Evolutionary conservation across 768 basidiomycete genomes (phyloP), one percentile per base, ranked within the genome.

Genomic region (Amanita fuliginea): DNA sequence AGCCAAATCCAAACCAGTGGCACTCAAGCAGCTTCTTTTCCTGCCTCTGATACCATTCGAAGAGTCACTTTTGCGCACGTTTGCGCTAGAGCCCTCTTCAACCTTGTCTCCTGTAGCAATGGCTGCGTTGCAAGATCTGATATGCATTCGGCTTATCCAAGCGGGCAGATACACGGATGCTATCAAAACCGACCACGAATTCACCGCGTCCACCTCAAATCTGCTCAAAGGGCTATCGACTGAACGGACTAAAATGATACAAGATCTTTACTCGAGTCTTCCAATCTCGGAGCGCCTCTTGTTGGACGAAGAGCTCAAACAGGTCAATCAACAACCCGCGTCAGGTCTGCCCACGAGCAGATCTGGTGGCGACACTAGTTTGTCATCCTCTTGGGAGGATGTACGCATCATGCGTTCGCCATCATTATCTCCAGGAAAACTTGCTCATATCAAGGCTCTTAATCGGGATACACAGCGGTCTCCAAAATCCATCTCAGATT

Each of bases 121-220:
- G 21, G 71, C 80, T 4, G 67, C 77, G 11, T 62, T 91, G 0
- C 87, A 87, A 60, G 85, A 91, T 54, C 73, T 91, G n/a, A 71
- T 86, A 24, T 86, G 83, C 53, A 77, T 84, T 13, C 81, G 89
- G 8, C 75, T 90, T 7, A 75, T 91, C 30, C 82, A 87, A 58
- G 73, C 70, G 2, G 88, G 86, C 3, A 75, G 77, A 51, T 80
- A 82, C 56, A 64, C 74, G 0, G 78, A 80, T n/a, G 89, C 86
- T 7, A 76, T 90, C 59, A 83, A 81, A 64, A 70, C 86, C 37
- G 86, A 91, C 61, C 75, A 77, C 44, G 70, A 75, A 56, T 81
- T 86, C 55, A 62, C 71, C 35, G 62, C 70, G 8, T 59, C 67
- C n/a, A 68, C 72, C 5, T 52, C 68, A n/a, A 57, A 67, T 37